These are phyloP conservation scores for Pythium aristosporum DNA, from an alignment of 352 stramenopile species.

Conservation along the genomic window DNA sequence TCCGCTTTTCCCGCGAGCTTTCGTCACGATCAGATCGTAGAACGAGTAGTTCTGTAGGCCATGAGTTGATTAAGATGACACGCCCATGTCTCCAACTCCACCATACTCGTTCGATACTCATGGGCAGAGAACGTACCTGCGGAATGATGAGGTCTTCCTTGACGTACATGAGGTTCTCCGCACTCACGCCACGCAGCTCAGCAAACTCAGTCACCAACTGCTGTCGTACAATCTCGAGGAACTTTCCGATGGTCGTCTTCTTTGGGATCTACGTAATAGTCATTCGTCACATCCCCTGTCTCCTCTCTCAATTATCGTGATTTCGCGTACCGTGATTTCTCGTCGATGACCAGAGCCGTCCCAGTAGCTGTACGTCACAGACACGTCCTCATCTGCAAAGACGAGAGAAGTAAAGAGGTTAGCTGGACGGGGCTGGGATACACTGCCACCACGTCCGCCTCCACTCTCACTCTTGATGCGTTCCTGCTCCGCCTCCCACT, in stretches of 20 bases:
- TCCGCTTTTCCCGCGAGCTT: slow-evolving; percentile 96
- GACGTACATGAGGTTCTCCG: slow-evolving; percentile 97
- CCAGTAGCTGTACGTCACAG: slow-evolving; percentile 98
- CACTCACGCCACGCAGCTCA: slow-evolving; percentile 87
- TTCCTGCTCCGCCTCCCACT: slow-evolving; percentile 94
- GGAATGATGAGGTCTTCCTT: slow-evolving; percentile 99
- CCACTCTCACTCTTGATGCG: slow-evolving; percentile 85
- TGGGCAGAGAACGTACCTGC: slow-evolving; percentile 44
- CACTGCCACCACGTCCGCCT: no score
- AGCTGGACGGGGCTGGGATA: not conserved
- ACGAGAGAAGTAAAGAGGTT: not conserved
- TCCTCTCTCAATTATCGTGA: not conserved
- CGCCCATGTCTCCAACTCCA: no score
- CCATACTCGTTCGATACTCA: not conserved
- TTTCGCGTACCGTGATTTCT: slow-evolving; percentile 69
- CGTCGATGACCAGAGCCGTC: slow-evolving; percentile 96
- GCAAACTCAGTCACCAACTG: slow-evolving; percentile 93
- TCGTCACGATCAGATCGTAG: slow-evolving; percentile 98
- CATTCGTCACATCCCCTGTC: not conserved
- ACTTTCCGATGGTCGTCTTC: slow-evolving; percentile 90
- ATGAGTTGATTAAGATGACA: not conserved
- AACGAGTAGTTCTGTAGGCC: slow-evolving; percentile 93
- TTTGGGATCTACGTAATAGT: slow-evolving; percentile 69
- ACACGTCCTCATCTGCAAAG: slow-evolving; percentile 78
- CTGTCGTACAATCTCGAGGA: slow-evolving; percentile 84